Conservation (phyloP, 805 yeast genomes). For the Teunomyces panamensis region DNA sequence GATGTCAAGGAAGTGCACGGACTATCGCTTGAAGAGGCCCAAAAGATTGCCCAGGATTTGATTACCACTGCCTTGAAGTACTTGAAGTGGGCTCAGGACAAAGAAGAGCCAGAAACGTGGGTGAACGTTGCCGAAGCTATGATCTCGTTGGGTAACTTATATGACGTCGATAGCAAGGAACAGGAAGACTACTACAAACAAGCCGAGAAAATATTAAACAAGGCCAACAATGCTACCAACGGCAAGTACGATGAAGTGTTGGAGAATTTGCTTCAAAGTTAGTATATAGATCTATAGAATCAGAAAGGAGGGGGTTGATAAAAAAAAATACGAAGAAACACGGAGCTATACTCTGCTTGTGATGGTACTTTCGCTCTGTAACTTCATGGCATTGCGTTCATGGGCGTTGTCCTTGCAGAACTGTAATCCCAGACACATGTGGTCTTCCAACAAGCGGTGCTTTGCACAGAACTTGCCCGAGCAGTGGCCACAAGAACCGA, state of each 20-base stretch:
- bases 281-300: constrained; percentile 1
- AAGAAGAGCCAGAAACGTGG: constrained; percentile 77
- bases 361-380: constrained; percentile 83
- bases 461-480: constrained; percentile 82
- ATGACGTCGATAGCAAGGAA: constrained; percentile 59
- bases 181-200: constrained; percentile 64
- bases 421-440: constrained; percentile 72
- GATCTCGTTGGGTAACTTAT: constrained; percentile 73
- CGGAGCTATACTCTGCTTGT: constrained; percentile 55
- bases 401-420: constrained; percentile 80
- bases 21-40: constrained; percentile 41
- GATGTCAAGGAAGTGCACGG: constrained; percentile 33
- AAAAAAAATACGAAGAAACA: not conserved
- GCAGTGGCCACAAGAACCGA: constrained; percentile 85
- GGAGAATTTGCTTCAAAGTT: constrained; percentile 41
- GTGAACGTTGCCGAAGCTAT: constrained; percentile 83
- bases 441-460: constrained; percentile 84
- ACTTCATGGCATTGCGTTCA: constrained; percentile 78
- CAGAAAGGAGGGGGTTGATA: not conserved
- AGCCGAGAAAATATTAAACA: constrained; percentile 66
- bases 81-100: constrained; percentile 58
- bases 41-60: constrained; percentile 44
- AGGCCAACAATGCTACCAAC: constrained; percentile 78
- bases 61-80: constrained; percentile 55
- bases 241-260: constrained; percentile 68